Conservation (phyloP, 352 stramenopile genomes). For the Hyaloperonospora brassicae region DNA sequence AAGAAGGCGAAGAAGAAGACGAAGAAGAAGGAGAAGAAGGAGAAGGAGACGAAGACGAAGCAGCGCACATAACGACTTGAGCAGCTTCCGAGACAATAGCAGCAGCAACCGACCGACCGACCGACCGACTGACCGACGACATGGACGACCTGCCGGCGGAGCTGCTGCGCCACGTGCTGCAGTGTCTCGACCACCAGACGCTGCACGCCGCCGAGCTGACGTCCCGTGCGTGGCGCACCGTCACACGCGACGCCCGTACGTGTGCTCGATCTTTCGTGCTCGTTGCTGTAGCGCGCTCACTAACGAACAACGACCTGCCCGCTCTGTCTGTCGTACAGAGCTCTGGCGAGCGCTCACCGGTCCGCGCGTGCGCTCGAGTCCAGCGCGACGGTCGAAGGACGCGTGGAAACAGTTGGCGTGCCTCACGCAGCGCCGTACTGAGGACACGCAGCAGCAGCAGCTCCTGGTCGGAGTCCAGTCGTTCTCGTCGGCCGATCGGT, state of each 20-base stretch:
- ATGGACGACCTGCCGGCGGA: conserved; percentile 39
- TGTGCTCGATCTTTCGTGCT: not conserved
- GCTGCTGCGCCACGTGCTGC: conserved; percentile 43
- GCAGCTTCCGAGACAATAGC: too few relatives aligned
- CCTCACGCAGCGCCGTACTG: conserved; percentile 28
- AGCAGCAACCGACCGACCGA: too few relatives aligned
- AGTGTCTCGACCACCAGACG: conserved; percentile 44
- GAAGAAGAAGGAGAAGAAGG: conserved; percentile 14
- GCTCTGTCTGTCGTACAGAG: conserved; percentile 18
- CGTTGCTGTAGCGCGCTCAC: not conserved
- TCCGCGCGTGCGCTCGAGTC: conserved; percentile 24
- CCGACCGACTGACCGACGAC: not conserved
- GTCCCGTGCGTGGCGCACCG: conserved; percentile 22
- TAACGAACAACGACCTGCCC: not conserved
- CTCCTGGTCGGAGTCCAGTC: conserved; percentile 32
- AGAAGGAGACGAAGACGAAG: conserved; percentile 4
- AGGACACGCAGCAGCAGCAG: conserved; percentile 21
- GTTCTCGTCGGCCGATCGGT: conserved; percentile 50
- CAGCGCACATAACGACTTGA: not conserved
- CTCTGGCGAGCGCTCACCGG: conserved; percentile 32
- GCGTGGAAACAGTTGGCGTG: conserved; percentile 50
- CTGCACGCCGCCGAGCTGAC: conserved; percentile 48
- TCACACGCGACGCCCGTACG: conserved; percentile 37
- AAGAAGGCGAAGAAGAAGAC: conserved; percentile 12
- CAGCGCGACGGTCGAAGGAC: conserved; percentile 6